phyloP scores from a whole-genome alignment of 2,329 filamentous ascomycete species.

The Clonostachys sp. region DNA sequence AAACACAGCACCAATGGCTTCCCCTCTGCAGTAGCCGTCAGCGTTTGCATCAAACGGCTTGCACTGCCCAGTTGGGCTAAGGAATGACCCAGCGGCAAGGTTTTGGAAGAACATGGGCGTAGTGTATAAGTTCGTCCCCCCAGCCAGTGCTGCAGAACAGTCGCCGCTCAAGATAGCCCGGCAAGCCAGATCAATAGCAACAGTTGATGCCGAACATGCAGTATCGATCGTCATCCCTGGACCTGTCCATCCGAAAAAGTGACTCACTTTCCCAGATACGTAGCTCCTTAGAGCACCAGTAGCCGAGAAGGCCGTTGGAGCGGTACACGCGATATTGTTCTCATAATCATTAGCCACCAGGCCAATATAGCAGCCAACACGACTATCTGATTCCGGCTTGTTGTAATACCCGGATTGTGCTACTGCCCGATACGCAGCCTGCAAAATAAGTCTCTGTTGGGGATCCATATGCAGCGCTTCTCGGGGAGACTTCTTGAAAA shows the following conservation, averaged over 20 bases:
- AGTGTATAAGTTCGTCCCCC: conserved; percentile 31
- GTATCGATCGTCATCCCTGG: conserved; percentile 25
- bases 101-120: conserved; percentile 13
- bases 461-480: conserved; percentile 31
- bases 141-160: conserved; percentile 23
- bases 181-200: conserved; percentile 24
- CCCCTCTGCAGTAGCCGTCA: conserved; percentile 48
- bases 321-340: conserved; percentile 14
- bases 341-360: conserved; percentile 29
- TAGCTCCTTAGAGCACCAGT: conserved; percentile 21
- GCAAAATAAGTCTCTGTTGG: conserved; percentile 28
- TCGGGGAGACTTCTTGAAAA: conserved; percentile 31
- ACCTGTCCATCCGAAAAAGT: conserved; percentile 27
- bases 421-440: conserved; percentile 33
- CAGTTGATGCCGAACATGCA: conserved; percentile 25
- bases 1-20: conserved; percentile 37
- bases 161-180: conserved; percentile 16
- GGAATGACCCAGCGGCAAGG: conserved; percentile 13
- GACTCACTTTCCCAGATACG: conserved; percentile 18
- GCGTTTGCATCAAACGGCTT: conserved; percentile 27
- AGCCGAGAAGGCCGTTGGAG: background rate
- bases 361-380: conserved; percentile 32
- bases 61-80: conserved; percentile 20
- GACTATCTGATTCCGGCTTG: conserved; percentile 1
- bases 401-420: conserved; percentile 15